Evolutionary conservation across 1,284 basidiomycete genomes (phyloP).

Genomic region (Austroboletus niveus): DNA sequence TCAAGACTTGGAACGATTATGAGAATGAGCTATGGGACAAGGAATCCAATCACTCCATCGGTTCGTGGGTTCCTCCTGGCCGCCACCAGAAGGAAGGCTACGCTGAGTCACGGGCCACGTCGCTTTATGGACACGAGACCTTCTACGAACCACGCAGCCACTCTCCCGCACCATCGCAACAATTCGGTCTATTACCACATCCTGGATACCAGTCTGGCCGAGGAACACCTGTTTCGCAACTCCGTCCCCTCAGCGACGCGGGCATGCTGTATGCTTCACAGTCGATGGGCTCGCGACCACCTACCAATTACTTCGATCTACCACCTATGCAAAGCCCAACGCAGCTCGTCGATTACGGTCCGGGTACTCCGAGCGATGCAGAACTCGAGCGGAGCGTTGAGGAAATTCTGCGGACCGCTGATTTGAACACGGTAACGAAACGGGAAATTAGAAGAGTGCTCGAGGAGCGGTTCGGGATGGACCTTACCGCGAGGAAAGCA

Average conservation of each 20-base stretch:
- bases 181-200: conserved; percentile 54
- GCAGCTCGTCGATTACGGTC: conserved; percentile 42
- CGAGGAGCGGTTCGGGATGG: conserved; percentile 76
- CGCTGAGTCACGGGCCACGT: conserved; percentile 69
- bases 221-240: conserved; percentile 15
- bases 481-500: conserved; percentile 63
- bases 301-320: conserved; percentile 74
- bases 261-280: conserved; percentile 51
- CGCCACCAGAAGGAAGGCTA: conserved; percentile 67
- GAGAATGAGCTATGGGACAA: conserved; percentile 98
- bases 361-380: conserved; percentile 54
- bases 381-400: conserved; percentile 76
- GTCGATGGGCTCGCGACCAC: conserved; percentile 63
- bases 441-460: conserved; percentile 81
- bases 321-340: conserved; percentile 53
- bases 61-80: conserved; percentile 76
- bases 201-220: conserved; percentile 77
- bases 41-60: conserved; percentile 89
- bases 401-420: conserved; percentile 69
- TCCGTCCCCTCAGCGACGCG: conserved; percentile 40
- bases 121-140: conserved; percentile 80
- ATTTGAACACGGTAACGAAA: conserved; percentile 88
- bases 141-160: conserved; percentile 69
- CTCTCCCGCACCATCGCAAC: conserved; percentile 65
- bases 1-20: conserved; percentile 97